phyloP scores from a whole-genome alignment of 1,139 yeast genomes.

The Candida freyschussii region DNA sequence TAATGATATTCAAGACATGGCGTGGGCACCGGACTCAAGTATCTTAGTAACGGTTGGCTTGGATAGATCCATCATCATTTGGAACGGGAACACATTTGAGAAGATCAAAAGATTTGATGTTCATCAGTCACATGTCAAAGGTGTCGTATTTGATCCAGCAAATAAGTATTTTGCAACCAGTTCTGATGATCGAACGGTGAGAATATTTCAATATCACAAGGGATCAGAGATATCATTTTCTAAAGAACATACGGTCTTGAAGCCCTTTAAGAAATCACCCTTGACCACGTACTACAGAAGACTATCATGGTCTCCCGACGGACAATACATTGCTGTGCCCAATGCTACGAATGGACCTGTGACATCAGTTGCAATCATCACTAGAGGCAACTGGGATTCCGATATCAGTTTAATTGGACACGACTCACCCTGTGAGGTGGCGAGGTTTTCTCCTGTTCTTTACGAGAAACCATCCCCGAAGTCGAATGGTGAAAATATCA shows the following conservation, averaged over 20 bases:
- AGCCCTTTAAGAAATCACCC: constrained; percentile 87
- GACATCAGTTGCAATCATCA: constrained; percentile 79
- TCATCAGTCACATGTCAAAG: constrained; percentile 94
- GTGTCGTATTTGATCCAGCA: constrained; percentile 96
- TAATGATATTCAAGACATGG: constrained; percentile 93
- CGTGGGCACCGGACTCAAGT: constrained; percentile 96
- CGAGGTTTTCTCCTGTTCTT: constrained; percentile 75
- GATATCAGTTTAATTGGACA: constrained; percentile 90
- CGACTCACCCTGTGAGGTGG: constrained; percentile 95
- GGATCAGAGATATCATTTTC: constrained; percentile 77
- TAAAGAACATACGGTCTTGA: constrained; percentile 74
- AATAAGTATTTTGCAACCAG: constrained; percentile 96
- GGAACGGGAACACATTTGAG: constrained; percentile 93
- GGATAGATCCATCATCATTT: constrained; percentile 84
- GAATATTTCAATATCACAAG: constrained; percentile 80
- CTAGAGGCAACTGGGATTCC: constrained; percentile 90
- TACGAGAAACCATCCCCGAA: constrained; percentile 34
- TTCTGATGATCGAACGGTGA: constrained; percentile 88
- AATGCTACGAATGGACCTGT: constrained; percentile 98
- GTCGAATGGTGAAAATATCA: constrained; percentile 17
- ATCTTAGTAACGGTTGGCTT: constrained; percentile 89
- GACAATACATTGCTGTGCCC: constrained; percentile 92
- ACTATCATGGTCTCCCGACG: constrained; percentile 97
- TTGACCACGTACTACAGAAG: constrained; percentile 88
- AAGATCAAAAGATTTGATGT: constrained; percentile 83